Percentiles rank a stretch among this genome's conserved stretches.
Conservation (phyloP, 768 basidiomycete genomes). For the Sporobolomyces phaffii region DNA sequence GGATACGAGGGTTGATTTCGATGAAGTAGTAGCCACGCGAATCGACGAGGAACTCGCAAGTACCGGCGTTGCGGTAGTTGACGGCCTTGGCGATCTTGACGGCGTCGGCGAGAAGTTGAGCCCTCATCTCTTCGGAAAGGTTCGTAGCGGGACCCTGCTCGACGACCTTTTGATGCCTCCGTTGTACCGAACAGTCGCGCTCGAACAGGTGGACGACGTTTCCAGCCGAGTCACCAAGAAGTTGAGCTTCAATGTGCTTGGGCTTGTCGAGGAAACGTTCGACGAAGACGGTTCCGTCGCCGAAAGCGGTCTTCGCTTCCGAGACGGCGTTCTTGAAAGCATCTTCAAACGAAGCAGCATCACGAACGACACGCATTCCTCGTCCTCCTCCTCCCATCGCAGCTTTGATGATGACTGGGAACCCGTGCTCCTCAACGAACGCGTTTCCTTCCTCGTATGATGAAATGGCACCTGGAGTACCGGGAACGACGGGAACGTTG, state of each 20-base stretch:
- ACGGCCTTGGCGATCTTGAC: slow-evolving; percentile 92
- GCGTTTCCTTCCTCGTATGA: slow-evolving; percentile 69
- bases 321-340: slow-evolving; percentile 85
- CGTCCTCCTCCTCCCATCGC: slow-evolving; percentile 78
- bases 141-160: slow-evolving; percentile 96
- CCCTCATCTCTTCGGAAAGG: slow-evolving; percentile 80
- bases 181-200: slow-evolving; percentile 96
- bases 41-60: slow-evolving; percentile 90
- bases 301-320: slow-evolving; percentile 94
- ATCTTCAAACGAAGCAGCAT: slow-evolving; percentile 81
- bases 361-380: slow-evolving; percentile 97
- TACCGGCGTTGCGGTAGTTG: slow-evolving; percentile 92
- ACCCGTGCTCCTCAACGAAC: slow-evolving; percentile 78
- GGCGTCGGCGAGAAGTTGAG: slow-evolving; percentile 80
- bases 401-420: slow-evolving; percentile 92
- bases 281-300: slow-evolving; percentile 97
- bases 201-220: slow-evolving; percentile 98
- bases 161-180: slow-evolving; percentile 94
- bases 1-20: slow-evolving; percentile 87
- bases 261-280: slow-evolving; percentile 95
- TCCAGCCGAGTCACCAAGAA: slow-evolving; percentile 82
- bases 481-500: slow-evolving; percentile 93
- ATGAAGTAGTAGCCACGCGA: slow-evolving; percentile 98
- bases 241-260: slow-evolving; percentile 93
- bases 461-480: slow-evolving; percentile 88